Percentiles rank a stretch among this genome's conserved stretches.
Conservation (phyloP, 2,329 filamentous ascomycete genomes). For the Zalaria obscura region DNA sequence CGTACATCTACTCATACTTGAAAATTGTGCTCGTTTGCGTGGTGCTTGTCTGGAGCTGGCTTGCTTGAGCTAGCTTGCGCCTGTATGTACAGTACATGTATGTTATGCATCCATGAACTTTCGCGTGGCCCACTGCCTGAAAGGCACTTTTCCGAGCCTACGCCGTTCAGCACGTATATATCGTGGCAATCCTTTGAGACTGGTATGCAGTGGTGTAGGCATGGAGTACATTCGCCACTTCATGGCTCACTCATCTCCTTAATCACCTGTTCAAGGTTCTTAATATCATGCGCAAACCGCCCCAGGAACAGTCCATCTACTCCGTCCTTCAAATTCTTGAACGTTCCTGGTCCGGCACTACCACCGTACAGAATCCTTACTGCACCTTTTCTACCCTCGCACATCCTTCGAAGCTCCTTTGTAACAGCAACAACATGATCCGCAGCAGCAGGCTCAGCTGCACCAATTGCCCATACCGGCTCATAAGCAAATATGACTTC, state of each 20-base stretch:
- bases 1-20: too few relatives aligned
- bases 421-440: constrained; percentile 62
- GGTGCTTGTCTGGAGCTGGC: too few relatives aligned
- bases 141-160: too few relatives aligned
- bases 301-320: constrained; percentile 74
- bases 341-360: constrained; percentile 68
- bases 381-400: constrained; percentile 36
- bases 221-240: background rate
- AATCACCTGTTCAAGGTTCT: constrained; percentile 57
- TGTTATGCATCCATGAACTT: too few relatives aligned
- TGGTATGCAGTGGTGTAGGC: too few relatives aligned
- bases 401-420: constrained; percentile 44
- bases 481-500: constrained; percentile 74
- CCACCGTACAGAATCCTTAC: constrained; percentile 70
- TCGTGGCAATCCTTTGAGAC: too few relatives aligned
- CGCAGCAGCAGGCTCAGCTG: constrained; percentile 53
- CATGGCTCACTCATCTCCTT: constrained; percentile 47
- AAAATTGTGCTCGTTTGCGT: too few relatives aligned
- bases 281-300: constrained; percentile 65
- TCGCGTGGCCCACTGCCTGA: too few relatives aligned
- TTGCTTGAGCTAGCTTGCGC: too few relatives aligned
- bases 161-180: too few relatives aligned
- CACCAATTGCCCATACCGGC: constrained; percentile 80
- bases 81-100: too few relatives aligned
- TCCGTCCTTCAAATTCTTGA: constrained; percentile 48